Percentiles rank a stretch among this genome's conserved stretches.
Conservation (phyloP, 148 eudicot species). For the Amaranthus hypochondriacus region DNA sequence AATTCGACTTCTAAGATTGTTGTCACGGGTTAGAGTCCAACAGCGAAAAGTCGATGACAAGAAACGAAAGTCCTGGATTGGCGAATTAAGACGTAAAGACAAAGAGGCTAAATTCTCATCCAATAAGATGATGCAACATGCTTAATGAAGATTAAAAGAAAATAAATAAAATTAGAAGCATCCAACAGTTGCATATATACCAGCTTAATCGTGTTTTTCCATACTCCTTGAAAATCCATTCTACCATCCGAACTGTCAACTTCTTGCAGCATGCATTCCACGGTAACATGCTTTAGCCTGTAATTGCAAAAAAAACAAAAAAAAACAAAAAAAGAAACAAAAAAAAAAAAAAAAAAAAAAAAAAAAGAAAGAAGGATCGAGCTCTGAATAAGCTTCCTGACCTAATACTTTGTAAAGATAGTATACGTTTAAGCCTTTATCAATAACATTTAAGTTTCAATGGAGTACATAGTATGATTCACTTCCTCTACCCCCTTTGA, state of each 20-base stretch:
- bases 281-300: background rate
- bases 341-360: too few species aligned
- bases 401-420: background rate
- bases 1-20: background rate
- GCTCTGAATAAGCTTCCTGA: background rate
- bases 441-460: background rate
- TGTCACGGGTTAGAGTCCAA: too few species aligned
- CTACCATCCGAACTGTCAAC: background rate
- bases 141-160: background rate
- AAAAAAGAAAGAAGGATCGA: background rate
- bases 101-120: background rate
- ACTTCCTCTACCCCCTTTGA: too few species aligned
- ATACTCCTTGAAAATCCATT: background rate
- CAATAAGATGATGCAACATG: background rate
- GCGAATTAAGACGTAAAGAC: background rate
- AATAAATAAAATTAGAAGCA: background rate
- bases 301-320: background rate
- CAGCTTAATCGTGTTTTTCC: background rate
- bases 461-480: too few species aligned
- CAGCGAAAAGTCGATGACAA: background rate
- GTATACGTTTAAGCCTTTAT: background rate
- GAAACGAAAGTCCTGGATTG: background rate
- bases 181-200: background rate
- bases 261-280: conserved; percentile 4
- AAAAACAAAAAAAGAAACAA: background rate